These are phyloP conservation scores for Suaeda aralocaspica DNA, from an alignment of 148 eudicot genomes.

Conservation along the genomic window DNA sequence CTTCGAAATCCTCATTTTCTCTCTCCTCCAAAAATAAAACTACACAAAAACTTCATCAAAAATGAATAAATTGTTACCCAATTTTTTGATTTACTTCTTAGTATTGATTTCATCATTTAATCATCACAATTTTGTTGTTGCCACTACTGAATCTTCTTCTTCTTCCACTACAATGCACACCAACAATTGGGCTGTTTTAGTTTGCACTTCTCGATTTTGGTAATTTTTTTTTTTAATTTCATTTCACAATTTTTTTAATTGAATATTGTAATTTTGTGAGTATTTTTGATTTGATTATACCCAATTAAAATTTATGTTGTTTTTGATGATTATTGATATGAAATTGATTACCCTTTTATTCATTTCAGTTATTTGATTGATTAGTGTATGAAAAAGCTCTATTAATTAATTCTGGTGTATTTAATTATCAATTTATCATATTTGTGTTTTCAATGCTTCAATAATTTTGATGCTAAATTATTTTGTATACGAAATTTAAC, in stretches of 20 bases:
- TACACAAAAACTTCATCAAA: too few species aligned
- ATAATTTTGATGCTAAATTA: not conserved
- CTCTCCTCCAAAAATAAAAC: too few species aligned
- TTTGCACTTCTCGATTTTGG: slow-evolving; percentile 98
- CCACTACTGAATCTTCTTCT: slow-evolving; percentile 29
- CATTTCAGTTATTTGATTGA: not conserved
- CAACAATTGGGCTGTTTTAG: slow-evolving; percentile 98
- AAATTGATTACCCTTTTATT: not conserved
- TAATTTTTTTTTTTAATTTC: slow-evolving; percentile 14
- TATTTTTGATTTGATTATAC: not conserved
- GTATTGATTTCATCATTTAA: not conserved
- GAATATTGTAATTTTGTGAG: not conserved
- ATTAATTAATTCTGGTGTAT: not conserved
- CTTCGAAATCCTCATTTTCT: not conserved
- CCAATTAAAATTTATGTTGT: not conserved
- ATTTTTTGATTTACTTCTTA: not conserved
- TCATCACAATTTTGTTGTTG: slow-evolving; percentile 14
- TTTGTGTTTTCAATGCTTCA: not conserved
- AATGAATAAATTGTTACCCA: slow-evolving; percentile 6
- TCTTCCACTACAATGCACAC: slow-evolving; percentile 73
- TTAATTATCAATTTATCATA: too few species aligned
- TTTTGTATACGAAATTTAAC: not conserved
- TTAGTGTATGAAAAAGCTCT: not conserved
- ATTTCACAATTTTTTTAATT: not conserved
- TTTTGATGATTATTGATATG: not conserved